Evolutionary conservation across 768 basidiomycete genomes (phyloP), one percentile per base, ranked within the genome.

Genomic region (Rhodotorula taiwanensis): DNA sequence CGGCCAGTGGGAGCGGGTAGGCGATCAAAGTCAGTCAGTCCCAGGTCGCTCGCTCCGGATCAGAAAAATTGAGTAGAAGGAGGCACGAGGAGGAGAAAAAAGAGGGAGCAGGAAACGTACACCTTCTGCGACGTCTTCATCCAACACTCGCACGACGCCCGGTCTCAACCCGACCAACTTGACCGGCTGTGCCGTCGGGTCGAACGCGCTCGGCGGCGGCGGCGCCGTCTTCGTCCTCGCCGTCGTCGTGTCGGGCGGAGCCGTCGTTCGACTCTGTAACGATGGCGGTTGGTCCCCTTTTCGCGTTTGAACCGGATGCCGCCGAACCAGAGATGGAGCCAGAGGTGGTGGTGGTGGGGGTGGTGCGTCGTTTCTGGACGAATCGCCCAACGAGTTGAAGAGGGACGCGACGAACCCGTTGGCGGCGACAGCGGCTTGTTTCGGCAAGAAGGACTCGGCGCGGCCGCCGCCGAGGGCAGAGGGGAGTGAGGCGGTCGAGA

Each of bases 101-200:
- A 21, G 33, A 25, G 33, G 49, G 30, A 36, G 9, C 11, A 23
- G 0, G 11, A 1, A 10, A 65, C 70, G 45, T 41, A 72, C 58
- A 34, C 65, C 64, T 34, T 72, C 70, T 0, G 72, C 70, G 10
- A 65, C 55, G 28, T 64, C 57, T 20, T 62, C 48, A 0, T 55
- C 50, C 23, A 73, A 27, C 18, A 67, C 64, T 10, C 48, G 47
- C 21, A 36, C 1, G 25, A 65, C 64, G 34, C 62, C 62, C 10
- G 58, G 41, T 42, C 49, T 20, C 30, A 69, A 14, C 0, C 70
- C 68, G 2, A 51, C 36, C 1, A 73, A 57, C 48, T 53, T 41
- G 58, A 70, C 58, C 27, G 64, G 57, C 58, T 66, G 68, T 28
- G 57, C 52, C 13, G 64, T 51, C 18, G 64, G 64, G 34, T 62